phyloP scores from a whole-genome alignment of 371 early-diverging fungal genomes.

The Rhizomucor miehei region DNA sequence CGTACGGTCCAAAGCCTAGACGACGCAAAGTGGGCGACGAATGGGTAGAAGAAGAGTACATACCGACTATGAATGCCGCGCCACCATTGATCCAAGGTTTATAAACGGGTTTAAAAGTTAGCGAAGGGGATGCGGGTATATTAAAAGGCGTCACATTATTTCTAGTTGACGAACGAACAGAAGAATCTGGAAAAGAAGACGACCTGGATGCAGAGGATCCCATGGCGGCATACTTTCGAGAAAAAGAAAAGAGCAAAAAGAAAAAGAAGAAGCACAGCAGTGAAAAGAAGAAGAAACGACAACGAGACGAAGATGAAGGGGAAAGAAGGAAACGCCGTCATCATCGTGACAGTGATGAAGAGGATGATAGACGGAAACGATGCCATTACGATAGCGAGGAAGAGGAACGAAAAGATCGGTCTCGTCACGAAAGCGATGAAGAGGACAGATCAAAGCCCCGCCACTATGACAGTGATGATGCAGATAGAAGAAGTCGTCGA shows the following conservation, averaged over 20 bases:
- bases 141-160: no score
- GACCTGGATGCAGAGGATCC: constrained; percentile 19
- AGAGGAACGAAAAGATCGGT: no score
- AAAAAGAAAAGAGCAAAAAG: constrained; percentile 9
- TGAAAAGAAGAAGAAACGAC: constrained; percentile 10
- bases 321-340: constrained; percentile 15
- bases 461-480: neutral
- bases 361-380: no score
- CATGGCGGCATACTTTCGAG: constrained; percentile 17
- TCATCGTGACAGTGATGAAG: neutral
- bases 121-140: no score
- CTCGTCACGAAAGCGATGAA: no score
- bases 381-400: no score
- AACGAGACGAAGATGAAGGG: constrained; percentile 21
- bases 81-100: constrained; percentile 55
- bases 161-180: constrained; percentile 6
- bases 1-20: constrained; percentile 52
- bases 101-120: neutral
- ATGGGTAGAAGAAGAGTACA: constrained; percentile 53
- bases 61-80: constrained; percentile 75
- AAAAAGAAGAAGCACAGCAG: constrained; percentile 5
- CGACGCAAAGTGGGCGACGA: constrained; percentile 32
- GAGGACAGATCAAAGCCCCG: no score
- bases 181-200: constrained; percentile 2
- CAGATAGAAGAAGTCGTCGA: neutral